phyloP scores from a whole-genome alignment of 768 basidiomycete genomes.

The Auricularia auricula-judae region DNA sequence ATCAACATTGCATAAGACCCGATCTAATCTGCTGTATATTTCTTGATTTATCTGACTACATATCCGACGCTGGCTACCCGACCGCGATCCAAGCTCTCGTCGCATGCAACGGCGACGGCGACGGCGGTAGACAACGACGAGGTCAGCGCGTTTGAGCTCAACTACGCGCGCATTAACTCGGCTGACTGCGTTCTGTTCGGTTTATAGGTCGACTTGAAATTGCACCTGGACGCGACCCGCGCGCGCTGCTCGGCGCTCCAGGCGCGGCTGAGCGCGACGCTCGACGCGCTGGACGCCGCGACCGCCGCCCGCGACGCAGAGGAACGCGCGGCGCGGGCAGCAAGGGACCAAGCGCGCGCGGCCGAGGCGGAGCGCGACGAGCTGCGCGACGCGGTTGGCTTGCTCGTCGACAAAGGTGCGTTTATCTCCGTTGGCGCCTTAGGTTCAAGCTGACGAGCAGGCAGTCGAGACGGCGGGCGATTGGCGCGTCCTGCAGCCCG shows the following conservation, averaged over 20 bases:
- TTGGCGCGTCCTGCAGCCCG: background rate
- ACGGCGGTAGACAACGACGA: no score
- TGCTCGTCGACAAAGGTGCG: constrained; percentile 52
- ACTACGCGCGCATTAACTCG: no score
- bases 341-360: constrained; percentile 26
- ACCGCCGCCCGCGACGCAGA: constrained; percentile 22
- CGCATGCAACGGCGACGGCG: no score
- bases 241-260: constrained; percentile 33
- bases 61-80: no score
- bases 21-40: no score
- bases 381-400: constrained; percentile 39
- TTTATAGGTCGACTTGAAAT: constrained; percentile 16
- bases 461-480: background rate
- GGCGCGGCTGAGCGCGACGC: constrained; percentile 34
- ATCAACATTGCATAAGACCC: no score
- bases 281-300: constrained; percentile 38
- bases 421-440: no score
- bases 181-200: no score
- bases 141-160: no score
- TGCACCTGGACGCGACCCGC: constrained; percentile 23
- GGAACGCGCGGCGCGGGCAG: background rate
- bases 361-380: constrained; percentile 41
- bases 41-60: no score
- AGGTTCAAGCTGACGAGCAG: no score
- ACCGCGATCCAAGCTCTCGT: no score